These are phyloP conservation scores for Pseudogymnoascus sp. DNA, from an alignment of 2,329 filamentous ascomycete species.

Conservation along the genomic window DNA sequence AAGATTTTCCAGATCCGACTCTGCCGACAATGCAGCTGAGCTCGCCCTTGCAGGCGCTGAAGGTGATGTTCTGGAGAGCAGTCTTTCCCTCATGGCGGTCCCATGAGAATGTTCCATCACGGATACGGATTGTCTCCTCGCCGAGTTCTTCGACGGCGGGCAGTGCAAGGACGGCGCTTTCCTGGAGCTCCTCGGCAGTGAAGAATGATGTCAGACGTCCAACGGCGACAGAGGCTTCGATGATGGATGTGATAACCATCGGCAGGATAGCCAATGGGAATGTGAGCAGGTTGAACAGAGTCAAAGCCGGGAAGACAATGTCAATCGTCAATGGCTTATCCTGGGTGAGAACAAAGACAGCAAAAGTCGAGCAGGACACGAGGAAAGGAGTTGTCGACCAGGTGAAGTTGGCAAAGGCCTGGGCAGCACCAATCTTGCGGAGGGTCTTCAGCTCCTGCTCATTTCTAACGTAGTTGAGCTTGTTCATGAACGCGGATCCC, in stretches of 20 bases:
- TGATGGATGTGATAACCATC: constrained; percentile 95
- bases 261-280: constrained; percentile 91
- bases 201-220: constrained; percentile 78
- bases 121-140: constrained; percentile 77
- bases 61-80: constrained; percentile 74
- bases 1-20: constrained; percentile 93
- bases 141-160: constrained; percentile 65
- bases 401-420: constrained; percentile 92
- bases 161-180: constrained; percentile 65
- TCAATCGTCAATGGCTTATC: constrained; percentile 79
- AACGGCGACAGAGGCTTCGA: constrained; percentile 91
- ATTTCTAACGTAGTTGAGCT: constrained; percentile 91
- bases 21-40: constrained; percentile 87
- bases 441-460: constrained; percentile 92
- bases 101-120: constrained; percentile 89
- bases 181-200: constrained; percentile 79
- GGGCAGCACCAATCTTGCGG: constrained; percentile 88
- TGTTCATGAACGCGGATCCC: constrained; percentile 95
- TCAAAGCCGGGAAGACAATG: constrained; percentile 87
- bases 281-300: constrained; percentile 90
- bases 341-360: constrained; percentile 81
- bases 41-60: constrained; percentile 84
- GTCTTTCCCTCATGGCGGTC: constrained; percentile 67
- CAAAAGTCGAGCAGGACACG: constrained; percentile 93
- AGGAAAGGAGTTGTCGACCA: constrained; percentile 97